Evolutionary conservation across 495 filamentous ascomycete genomes (phyloP), one percentile per base, ranked within the genome.

Genomic region (Trichoderma reesei): DNA sequence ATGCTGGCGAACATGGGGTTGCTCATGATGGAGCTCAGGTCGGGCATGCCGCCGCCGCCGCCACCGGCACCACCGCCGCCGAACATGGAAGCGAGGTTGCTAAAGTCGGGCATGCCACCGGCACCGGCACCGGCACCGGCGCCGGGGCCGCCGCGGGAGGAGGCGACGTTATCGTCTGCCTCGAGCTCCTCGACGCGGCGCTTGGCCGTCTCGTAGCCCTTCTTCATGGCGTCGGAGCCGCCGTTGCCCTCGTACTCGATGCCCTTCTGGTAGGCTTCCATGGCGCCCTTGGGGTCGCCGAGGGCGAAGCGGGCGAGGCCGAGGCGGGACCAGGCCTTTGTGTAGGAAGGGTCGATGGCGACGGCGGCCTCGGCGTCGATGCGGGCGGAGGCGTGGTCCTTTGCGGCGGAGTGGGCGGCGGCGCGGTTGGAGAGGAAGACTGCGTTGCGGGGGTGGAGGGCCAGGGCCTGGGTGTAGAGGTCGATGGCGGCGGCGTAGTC

Each of bases 351-450:
- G 73, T 98, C 94, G 41, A 88, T 82, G 59, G 84, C 82, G 41
- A 90, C 87, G 34, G 94, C 93, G 64, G 92, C 80, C 78, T 97
- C 91, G 36, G 94, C 94, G 76, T 98, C 94, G 59, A 85, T 76
- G 64, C 83, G 85, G 16, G 94, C 94, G 67, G 86, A 82, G 62
- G 88, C 85, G 75, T 96, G 91, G 72, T 96, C 84, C n/a, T 83
- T 78, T 33, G 84, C 83, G 1, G 89, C 92, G 41, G 84, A 88
- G 78, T 92, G 89, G 0, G 94, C 94, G 18, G 94, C 94, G 5
- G 94, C 95, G 60, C 94, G 91, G 83, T 98, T 98, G 67, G 90
- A 96, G 36, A 98, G 89, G 80, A 93, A 98, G 75, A 98, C 92
- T 38, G 94, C 89, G 79, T 98, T 97, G 56, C 83, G 77, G 7